These are phyloP conservation scores for Coffea eugenioides DNA, from an alignment of 257 asterid genomes.

Conservation along the genomic window DNA sequence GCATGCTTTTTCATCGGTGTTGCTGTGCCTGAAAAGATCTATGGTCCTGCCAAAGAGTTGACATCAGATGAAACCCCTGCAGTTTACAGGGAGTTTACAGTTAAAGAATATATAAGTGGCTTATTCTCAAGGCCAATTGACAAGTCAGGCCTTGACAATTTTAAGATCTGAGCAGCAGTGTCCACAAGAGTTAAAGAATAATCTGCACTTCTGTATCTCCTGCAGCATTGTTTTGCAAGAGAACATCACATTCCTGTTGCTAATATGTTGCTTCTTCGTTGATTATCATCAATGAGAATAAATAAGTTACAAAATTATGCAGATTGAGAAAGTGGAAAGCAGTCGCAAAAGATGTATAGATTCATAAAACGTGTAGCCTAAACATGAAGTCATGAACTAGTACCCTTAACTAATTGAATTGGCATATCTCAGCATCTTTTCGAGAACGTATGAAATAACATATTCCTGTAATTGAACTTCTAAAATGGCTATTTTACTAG, in stretches of 20 bases:
- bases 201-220: neutral
- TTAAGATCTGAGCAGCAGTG: conserved; percentile 27
- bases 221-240: neutral
- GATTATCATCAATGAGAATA: neutral
- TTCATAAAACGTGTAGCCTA: neutral
- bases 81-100: conserved; percentile 46
- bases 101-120: conserved; percentile 32
- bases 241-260: neutral
- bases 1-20: conserved; percentile 59
- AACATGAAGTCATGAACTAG: too few species aligned
- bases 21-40: conserved; percentile 24
- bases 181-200: too few species aligned
- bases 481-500: too few species aligned
- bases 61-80: conserved; percentile 35
- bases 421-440: too few species aligned
- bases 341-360: too few species aligned
- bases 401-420: too few species aligned
- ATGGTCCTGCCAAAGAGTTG: conserved; percentile 59
- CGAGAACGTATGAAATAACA: too few species aligned
- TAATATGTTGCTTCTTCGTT: neutral
- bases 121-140: neutral
- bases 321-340: too few species aligned
- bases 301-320: neutral
- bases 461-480: too few species aligned
- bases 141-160: conserved; percentile 15